These are phyloP conservation scores for Flaveria linearis DNA, from an alignment of 129 eudicot genomes.

Conservation along the genomic window DNA sequence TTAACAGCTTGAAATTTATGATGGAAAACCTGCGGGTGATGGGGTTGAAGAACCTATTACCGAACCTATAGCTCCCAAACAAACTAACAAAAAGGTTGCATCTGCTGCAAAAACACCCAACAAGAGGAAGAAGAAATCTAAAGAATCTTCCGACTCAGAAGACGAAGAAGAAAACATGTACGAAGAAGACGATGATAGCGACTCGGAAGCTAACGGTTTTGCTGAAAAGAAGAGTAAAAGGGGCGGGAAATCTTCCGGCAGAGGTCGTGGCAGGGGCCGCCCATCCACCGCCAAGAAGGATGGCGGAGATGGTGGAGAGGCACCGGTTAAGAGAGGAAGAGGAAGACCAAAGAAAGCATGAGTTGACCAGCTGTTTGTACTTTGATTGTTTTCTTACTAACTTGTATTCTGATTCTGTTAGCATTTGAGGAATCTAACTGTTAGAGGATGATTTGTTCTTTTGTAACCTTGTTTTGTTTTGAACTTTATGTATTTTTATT, in stretches of 20 bases:
- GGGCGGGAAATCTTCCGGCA: constrained; percentile 56
- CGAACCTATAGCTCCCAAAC: constrained; percentile 33
- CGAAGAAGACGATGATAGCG: constrained; percentile 48
- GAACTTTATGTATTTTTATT: background rate
- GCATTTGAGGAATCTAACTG: background rate
- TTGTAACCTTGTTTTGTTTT: background rate
- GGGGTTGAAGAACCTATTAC: constrained; percentile 49
- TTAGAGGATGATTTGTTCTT: background rate
- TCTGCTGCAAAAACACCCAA: constrained; percentile 47
- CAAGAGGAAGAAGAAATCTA: constrained; percentile 62
- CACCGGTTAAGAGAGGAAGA: constrained; percentile 44
- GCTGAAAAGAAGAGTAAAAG: constrained; percentile 43
- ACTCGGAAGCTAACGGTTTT: constrained; percentile 52
- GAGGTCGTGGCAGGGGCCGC: constrained; percentile 63
- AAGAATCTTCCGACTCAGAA: constrained; percentile 66
- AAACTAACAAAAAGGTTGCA: constrained; percentile 37
- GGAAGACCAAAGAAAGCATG: constrained; percentile 63
- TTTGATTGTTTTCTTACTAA: background rate
- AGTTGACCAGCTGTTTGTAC: constrained; percentile 6
- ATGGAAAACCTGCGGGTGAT: constrained; percentile 77
- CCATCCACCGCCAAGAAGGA: constrained; percentile 39
- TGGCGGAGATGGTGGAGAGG: constrained; percentile 15
- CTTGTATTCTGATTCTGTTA: constrained; percentile 25
- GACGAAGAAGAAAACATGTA: constrained; percentile 33
- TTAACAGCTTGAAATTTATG: constrained; percentile 80